These are phyloP conservation scores for Aureobasidium sp. DNA, from an alignment of 2,329 filamentous ascomycete species.

Conservation along the genomic window DNA sequence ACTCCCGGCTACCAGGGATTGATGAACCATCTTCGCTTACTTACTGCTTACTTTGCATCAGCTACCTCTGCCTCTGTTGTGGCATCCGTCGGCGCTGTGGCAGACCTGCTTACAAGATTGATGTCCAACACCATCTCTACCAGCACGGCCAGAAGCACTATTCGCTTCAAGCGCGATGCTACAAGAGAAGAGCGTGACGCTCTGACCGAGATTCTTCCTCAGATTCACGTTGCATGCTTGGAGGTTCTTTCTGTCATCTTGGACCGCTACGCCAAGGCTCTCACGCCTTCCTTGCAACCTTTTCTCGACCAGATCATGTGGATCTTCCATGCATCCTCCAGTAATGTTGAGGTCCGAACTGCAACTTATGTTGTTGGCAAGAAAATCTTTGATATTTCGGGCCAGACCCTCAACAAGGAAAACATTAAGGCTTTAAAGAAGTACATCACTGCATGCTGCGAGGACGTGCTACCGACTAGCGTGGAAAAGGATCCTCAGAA, in stretches of 20 bases:
- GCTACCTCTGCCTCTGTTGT: constrained; percentile 59
- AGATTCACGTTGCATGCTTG: constrained; percentile 66
- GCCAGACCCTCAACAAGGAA: constrained; percentile 59
- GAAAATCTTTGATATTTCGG: constrained; percentile 54
- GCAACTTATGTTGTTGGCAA: constrained; percentile 55
- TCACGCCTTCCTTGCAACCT: constrained; percentile 54
- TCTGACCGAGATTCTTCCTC: constrained; percentile 65
- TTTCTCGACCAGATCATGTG: constrained; percentile 66
- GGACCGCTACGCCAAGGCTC: constrained; percentile 51
- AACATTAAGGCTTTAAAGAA: constrained; percentile 56
- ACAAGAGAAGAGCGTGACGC: constrained; percentile 74
- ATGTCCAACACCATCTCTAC: constrained; percentile 54
- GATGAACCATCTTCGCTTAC: constrained; percentile 55
- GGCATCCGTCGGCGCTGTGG: constrained; percentile 59
- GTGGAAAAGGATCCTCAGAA: constrained; percentile 33
- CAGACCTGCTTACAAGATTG: constrained; percentile 64
- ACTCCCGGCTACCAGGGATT: constrained; percentile 65
- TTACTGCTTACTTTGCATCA: constrained; percentile 57
- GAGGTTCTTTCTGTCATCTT: constrained; percentile 53
- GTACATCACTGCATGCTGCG: constrained; percentile 63
- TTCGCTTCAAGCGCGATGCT: constrained; percentile 66
- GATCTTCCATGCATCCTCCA: constrained; percentile 54
- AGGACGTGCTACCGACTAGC: constrained; percentile 57
- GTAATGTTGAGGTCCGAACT: constrained; percentile 49
- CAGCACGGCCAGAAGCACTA: constrained; percentile 23